These are phyloP conservation scores for Lachancea mirantina DNA, from an alignment of 805 yeast genomes.

Conservation along the genomic window DNA sequence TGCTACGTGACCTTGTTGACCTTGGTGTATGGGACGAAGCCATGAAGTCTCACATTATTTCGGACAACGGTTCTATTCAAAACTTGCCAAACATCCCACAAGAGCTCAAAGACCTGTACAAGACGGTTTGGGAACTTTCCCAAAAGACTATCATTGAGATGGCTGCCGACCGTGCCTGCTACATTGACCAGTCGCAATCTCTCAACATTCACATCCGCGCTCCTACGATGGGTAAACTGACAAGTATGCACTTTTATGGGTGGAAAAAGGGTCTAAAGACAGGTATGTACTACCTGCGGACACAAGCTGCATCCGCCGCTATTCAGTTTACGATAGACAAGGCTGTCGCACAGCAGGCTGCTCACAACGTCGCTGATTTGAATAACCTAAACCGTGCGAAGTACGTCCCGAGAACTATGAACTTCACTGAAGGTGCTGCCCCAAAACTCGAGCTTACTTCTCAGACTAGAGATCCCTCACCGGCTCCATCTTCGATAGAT, in stretches of 20 bases:
- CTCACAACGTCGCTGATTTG: slow-evolving; percentile 37
- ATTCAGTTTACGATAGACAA: slow-evolving; percentile 82
- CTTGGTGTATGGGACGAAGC: slow-evolving; percentile 77
- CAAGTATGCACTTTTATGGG: slow-evolving; percentile 97
- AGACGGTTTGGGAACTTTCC: slow-evolving; percentile 94
- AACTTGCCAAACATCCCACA: slow-evolving; percentile 64
- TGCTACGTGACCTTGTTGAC: slow-evolving; percentile 73
- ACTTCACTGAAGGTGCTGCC: slow-evolving; percentile 13
- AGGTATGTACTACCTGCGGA: slow-evolving; percentile 96
- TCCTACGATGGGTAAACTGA: slow-evolving; percentile 94
- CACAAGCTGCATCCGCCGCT: slow-evolving; percentile 96
- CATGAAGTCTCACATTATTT: slow-evolving; percentile 69
- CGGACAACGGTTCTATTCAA: slow-evolving; percentile 82
- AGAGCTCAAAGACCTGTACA: slow-evolving; percentile 69
- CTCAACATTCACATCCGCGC: slow-evolving; percentile 80
- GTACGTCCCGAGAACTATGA: slow-evolving; percentile 26
- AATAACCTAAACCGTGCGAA: slow-evolving; percentile 34
- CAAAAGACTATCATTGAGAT: slow-evolving; percentile 79
- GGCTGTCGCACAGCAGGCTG: slow-evolving; percentile 92
- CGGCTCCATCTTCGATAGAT: slow-evolving; percentile 31
- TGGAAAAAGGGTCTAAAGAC: slow-evolving; percentile 98
- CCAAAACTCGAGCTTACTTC: slow-evolving; percentile 7
- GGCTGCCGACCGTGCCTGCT: slow-evolving; percentile 75
- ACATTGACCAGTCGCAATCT: slow-evolving; percentile 87
- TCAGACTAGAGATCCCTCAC: slow-evolving; percentile 26